Conservation (phyloP, 2,329 filamentous ascomycete genomes). For the Metarhizium rileyi region DNA sequence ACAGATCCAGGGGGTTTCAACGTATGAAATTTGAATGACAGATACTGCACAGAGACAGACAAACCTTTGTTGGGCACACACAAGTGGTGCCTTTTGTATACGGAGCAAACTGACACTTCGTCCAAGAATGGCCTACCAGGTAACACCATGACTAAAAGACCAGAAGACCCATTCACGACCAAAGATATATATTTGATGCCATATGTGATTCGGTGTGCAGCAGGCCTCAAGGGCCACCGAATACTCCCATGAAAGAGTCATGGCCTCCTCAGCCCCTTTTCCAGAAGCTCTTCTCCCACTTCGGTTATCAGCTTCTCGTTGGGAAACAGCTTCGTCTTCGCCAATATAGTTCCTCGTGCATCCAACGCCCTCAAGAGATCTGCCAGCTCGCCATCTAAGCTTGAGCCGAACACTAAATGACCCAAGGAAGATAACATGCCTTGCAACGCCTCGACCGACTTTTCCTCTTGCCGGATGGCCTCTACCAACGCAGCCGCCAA, state of each 20-base stretch:
- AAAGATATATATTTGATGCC: neutral
- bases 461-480: constrained; percentile 49
- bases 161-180: neutral
- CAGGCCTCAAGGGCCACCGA: neutral
- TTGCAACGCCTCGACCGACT: constrained; percentile 62
- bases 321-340: constrained; percentile 47
- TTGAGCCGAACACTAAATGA: constrained; percentile 61
- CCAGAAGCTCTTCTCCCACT: constrained; percentile 41
- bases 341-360: constrained; percentile 52
- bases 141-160: neutral
- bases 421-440: constrained; percentile 70
- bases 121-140: neutral
- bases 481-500: constrained; percentile 73
- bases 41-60: no score
- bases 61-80: neutral
- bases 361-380: constrained; percentile 75
- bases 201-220: neutral
- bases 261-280: constrained; percentile 35
- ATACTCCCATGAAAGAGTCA: constrained; percentile 7
- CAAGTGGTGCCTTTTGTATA: neutral
- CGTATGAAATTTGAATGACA: no score
- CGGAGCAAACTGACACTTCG: neutral
- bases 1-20: no score
- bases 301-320: constrained; percentile 47
- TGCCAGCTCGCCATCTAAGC: constrained; percentile 62